Base-by-base conservation (phyloP, 164 flowering plant species). In the Piper longum region DNA sequence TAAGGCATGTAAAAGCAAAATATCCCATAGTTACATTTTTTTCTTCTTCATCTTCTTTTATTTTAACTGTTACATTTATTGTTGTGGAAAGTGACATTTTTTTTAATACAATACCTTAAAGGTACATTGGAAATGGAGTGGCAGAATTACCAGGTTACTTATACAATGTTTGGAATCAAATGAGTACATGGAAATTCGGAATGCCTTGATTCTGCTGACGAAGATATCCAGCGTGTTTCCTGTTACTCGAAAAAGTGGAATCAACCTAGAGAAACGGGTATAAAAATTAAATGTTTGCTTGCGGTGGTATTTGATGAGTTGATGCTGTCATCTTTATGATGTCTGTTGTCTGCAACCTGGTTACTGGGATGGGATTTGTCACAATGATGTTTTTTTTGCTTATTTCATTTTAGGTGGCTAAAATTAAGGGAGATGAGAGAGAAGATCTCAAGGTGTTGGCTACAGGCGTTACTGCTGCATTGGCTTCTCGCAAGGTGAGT, bases 111-210 rank as follows among this genome's bases (percentile, higher is more conserved):
- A 48, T 48, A 5, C 8, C 14, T 70, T 57, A 60, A 64, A 95
- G 99, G 99, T 95, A 39, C 99, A 95, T 70, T 95, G 99, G 97
- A 95, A 95, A 75, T 95, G 99, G 97, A 91, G 96, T 71, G 86
- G 82, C 66, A 80, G 96, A 75, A 91, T 95, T 64, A 91, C 97
- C 45, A 74, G 84, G 65, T 68, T 95, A 57, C 76, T 95, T 64
- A 86, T 91, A 63, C 97, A 91, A 69, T 95, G 99, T 75, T 72
- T 95, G 83, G 97, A 95, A 73, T 95, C 99, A 26, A 62, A 81
- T 44, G 99, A 95, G 69, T 91, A 87, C 72, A 87, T 91, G 97
- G 99, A 95, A 76, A 95, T 91, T 66, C 83, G 99, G 48, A 95
- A 95, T 83, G 91, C 97, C 63, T 86, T 95, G 45, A 83, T 91